Conservation (phyloP, 2,329 filamentous ascomycete species). For the Aaosphaeria pasadenensis region DNA sequence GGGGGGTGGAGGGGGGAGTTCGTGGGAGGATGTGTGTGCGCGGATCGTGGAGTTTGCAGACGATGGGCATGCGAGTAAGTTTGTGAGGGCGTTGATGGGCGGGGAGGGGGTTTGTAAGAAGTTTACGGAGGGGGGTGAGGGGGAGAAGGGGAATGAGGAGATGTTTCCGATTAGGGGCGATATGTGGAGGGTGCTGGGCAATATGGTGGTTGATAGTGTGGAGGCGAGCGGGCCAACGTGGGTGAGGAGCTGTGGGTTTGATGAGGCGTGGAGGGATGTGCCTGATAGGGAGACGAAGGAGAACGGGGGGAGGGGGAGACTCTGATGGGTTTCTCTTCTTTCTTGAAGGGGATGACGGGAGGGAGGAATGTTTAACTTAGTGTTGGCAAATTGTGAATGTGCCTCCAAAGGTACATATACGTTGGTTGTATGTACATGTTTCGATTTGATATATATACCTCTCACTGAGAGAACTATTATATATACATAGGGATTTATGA, state of each 20-base stretch:
- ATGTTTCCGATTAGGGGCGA: slow-evolving; percentile 51
- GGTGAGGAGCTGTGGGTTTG: slow-evolving; percentile 62
- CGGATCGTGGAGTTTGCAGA: slow-evolving; percentile 55
- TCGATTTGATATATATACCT: too few species aligned
- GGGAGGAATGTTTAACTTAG: too few species aligned
- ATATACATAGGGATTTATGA: too few species aligned
- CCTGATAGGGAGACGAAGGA: slow-evolving; percentile 26
- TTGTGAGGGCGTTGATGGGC: slow-evolving; percentile 66
- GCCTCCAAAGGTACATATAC: too few species aligned
- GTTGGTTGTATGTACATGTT: too few species aligned
- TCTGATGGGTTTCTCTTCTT: too few species aligned
- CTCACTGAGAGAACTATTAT: too few species aligned
- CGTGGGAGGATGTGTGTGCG: slow-evolving; percentile 45
- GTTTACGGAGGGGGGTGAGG: slow-evolving; percentile 33
- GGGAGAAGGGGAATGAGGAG: slow-evolving; percentile 37
- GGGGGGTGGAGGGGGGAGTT: slow-evolving; percentile 20
- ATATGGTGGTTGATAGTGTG: slow-evolving; percentile 62
- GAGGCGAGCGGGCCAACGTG: slow-evolving; percentile 54
- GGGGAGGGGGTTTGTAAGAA: slow-evolving; percentile 53
- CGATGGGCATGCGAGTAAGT: slow-evolving; percentile 79
- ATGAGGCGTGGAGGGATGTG: slow-evolving; percentile 60
- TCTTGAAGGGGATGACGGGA: too few species aligned
- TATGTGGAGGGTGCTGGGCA: slow-evolving; percentile 59
- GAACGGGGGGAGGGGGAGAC: too few species aligned
- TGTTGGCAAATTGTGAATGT: too few species aligned